A percentile compares a stretch with the other conserved stretches of the same genome.
Evolutionary conservation across 2,329 filamentous ascomycete species (phyloP).

Genomic region (Onygena corvina): DNA sequence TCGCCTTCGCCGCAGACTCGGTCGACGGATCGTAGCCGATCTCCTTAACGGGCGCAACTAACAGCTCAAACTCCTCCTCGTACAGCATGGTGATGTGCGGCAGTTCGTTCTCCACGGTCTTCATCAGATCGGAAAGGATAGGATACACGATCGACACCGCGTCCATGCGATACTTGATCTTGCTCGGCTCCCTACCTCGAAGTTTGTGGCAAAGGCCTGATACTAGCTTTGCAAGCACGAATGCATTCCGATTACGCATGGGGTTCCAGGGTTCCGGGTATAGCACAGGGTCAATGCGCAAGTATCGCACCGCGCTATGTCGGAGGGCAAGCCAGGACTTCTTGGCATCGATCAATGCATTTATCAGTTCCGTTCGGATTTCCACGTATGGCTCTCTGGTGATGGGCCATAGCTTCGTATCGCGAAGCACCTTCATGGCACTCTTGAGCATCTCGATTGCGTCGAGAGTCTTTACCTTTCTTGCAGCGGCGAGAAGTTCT

Average conservation of each 20-base stretch:
- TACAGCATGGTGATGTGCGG: slow-evolving; percentile 24
- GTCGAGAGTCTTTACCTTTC: slow-evolving; percentile 18
- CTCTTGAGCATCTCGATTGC: slow-evolving; percentile 27
- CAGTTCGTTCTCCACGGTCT: slow-evolving; percentile 21
- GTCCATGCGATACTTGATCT: slow-evolving; percentile 22
- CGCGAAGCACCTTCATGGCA: slow-evolving; percentile 32
- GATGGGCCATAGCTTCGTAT: slow-evolving; percentile 35
- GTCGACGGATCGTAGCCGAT: background rate
- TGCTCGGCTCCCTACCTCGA: slow-evolving; percentile 2
- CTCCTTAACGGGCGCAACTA: slow-evolving; percentile 12
- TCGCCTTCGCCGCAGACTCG: slow-evolving; percentile 16
- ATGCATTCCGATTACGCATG: slow-evolving; percentile 40
- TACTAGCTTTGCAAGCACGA: slow-evolving; percentile 25
- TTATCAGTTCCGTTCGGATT: slow-evolving; percentile 43
- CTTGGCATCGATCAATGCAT: slow-evolving; percentile 34
- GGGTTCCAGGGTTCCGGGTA: slow-evolving; percentile 42
- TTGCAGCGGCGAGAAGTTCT: slow-evolving; percentile 19
- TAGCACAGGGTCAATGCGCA: slow-evolving; percentile 40
- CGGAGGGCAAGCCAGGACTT: slow-evolving; percentile 39
- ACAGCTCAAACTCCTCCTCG: slow-evolving; percentile 19
- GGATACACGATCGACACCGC: slow-evolving; percentile 27
- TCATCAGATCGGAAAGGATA: slow-evolving; percentile 22
- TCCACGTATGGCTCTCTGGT: slow-evolving; percentile 45
- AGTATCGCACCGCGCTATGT: slow-evolving; percentile 42
- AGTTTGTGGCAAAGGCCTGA: slow-evolving; percentile 15